phyloP scores from a whole-genome alignment of 2,329 filamentous ascomycete genomes.

The Cytospora leucostoma region DNA sequence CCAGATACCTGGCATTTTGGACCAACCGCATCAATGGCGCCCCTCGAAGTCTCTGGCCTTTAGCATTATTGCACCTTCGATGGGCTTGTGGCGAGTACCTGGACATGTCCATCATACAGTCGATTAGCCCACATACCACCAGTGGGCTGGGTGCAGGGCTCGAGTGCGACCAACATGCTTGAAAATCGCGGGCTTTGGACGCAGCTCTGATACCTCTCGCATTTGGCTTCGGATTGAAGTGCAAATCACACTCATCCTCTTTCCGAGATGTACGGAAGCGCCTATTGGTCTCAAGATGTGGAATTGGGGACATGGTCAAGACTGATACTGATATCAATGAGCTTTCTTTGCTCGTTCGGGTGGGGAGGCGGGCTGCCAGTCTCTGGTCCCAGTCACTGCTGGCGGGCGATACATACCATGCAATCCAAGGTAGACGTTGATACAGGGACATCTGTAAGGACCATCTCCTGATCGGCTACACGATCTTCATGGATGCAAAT shows the following conservation, averaged over 20 bases:
- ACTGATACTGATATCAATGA: too few relatives aligned
- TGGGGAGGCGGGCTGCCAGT: neutral
- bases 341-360: too few relatives aligned
- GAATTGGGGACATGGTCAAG: neutral
- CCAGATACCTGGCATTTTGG: neutral
- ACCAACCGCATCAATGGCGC: neutral
- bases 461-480: neutral
- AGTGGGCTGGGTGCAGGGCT: neutral
- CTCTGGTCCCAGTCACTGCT: neutral
- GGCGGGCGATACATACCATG: neutral
- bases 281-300: neutral
- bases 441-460: neutral
- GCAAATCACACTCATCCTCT: neutral
- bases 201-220: neutral
- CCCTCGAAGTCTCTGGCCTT: neutral
- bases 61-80: neutral
- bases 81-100: neutral
- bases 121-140: neutral
- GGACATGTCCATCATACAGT: neutral
- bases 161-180: neutral
- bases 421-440: neutral
- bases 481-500: neutral
- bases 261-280: neutral
- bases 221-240: neutral
- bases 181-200: neutral